Base-by-base conservation (phyloP, 2,329 filamentous ascomycete species). In the Epichloe uncinata region DNA sequence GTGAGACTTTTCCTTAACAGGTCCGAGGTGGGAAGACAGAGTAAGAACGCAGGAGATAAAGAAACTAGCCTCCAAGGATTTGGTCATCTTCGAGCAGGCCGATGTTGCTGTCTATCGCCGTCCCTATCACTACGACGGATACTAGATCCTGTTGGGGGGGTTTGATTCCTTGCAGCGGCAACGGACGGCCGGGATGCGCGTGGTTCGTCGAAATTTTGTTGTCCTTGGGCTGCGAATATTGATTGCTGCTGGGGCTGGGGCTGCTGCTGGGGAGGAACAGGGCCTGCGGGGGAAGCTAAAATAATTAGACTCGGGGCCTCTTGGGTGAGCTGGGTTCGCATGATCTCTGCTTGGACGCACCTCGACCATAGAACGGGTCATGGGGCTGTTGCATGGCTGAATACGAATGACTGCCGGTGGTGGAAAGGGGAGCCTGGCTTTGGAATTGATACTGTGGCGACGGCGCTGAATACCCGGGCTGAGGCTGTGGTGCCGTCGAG, bases 301-400 rank as follows among this genome's bases (percentile, higher is more conserved):
- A 63, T 22, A 69, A 72, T 73, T 65, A 73, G 68, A 72, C 40
- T 42, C 48, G 56, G 58, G 47, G 52, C 49, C 50, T 22, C 38
- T 49, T 50, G 43, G 50, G 50, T 40, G 44, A 50, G 43, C 47
- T 52, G 33, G 50, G 50, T 45, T 52, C 48, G 47, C 44, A 50
- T 52, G 30, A 47, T 50, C 50, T 46, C 47, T 52, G 40, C 36
- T 43, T 52, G 68, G 75, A 81, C 74, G 73, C 73, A 77, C 78
- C 77, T 72, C 78, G 78, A 68, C 75, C 75, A 57, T 75, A 78
- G 55, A 73, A 73, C 43, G 75, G 67, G 62, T 79, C 77, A 61
- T 68, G 62, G 53, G 74, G 69, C 42, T 51, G 50, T 33, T 51
- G 50, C 56, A 68, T 66, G 42, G 67, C 60, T 48, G 63, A 58